phyloP scores from a whole-genome alignment of 108 stramenopile genomes.

The Cyclotella sp. region DNA sequence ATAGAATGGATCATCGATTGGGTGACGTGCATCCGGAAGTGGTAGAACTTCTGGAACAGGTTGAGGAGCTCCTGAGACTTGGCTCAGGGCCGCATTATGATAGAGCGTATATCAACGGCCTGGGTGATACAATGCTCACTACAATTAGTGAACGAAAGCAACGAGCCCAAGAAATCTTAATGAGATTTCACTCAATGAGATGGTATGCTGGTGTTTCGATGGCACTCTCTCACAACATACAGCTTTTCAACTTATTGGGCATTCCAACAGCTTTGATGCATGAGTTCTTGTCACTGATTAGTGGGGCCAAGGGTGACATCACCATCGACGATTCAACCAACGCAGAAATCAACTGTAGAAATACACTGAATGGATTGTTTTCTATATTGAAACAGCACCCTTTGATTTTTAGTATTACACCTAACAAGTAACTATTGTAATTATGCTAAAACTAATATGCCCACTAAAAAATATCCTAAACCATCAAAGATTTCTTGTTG shows the following conservation, averaged over 20 bases:
- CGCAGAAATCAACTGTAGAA: background rate
- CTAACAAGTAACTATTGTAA: background rate
- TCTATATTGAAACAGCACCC: background rate
- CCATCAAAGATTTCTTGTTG: background rate
- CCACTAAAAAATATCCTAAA: conserved; percentile 1
- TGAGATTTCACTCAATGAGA: conserved; percentile 19
- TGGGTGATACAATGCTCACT: background rate
- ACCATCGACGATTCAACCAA: background rate
- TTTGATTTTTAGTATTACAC: background rate
- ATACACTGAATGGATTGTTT: background rate
- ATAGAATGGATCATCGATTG: conserved; percentile 40
- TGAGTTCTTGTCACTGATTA: conserved; percentile 6
- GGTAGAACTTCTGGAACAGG: conserved; percentile 31
- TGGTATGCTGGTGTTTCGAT: conserved; percentile 35
- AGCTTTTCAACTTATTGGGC: conserved; percentile 27
- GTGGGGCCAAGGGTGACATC: background rate
- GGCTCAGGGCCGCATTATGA: background rate
- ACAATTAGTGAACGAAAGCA: conserved; percentile 1
- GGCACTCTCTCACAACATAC: conserved; percentile 24
- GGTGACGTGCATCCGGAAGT: conserved; percentile 32
- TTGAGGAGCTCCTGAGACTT: conserved; percentile 25
- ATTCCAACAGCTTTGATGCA: conserved; percentile 15
- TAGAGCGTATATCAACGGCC: background rate
- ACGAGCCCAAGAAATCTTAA: conserved; percentile 23
- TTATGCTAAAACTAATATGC: conserved; percentile 1